phyloP scores from a whole-genome alignment of 495 filamentous ascomycete genomes.

The Aspergillus ellipticus region DNA sequence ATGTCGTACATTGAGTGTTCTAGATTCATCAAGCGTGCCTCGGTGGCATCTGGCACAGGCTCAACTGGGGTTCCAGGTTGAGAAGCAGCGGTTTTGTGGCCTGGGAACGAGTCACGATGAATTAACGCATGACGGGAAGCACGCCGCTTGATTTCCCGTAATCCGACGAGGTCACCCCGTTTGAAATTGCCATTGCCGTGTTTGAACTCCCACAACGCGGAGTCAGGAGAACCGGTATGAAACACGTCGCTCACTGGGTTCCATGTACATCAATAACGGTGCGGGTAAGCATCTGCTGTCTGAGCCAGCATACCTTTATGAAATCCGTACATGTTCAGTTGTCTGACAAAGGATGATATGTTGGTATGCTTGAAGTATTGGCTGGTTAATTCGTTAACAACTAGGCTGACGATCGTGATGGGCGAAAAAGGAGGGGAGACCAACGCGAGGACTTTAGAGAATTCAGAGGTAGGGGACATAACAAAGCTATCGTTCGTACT shows the following conservation, averaged over 20 bases:
- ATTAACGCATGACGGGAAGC: constrained; percentile 96
- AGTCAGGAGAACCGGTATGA: constrained; percentile 92
- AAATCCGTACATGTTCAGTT: constrained; percentile 99
- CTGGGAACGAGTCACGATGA: constrained; percentile 86
- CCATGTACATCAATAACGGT: constrained; percentile 12
- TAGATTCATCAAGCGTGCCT: constrained; percentile 68
- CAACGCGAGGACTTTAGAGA: constrained; percentile 97
- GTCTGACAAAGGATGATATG: constrained; percentile 95
- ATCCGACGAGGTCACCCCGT: constrained; percentile 82
- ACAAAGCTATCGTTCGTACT: constrained; percentile 93
- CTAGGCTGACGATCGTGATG: constrained; percentile 1
- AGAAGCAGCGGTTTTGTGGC: constrained; percentile 66
- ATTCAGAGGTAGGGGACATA: constrained; percentile 95
- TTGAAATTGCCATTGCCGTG: constrained; percentile 98
- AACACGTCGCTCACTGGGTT: constrained; percentile 92
- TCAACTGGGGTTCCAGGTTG: constrained; percentile 84
- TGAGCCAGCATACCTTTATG: constrained; percentile 75
- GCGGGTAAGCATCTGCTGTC: not conserved
- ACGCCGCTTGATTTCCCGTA: constrained; percentile 93
- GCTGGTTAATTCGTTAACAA: constrained; percentile 38
- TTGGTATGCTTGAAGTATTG: constrained; percentile 99
- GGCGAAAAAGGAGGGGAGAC: constrained; percentile 31
- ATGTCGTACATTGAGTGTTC: constrained; percentile 85
- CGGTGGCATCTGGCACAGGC: constrained; percentile 70
- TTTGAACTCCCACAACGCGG: constrained; percentile 97